Evolutionary conservation across 2,329 filamentous ascomycete species (phyloP).

Genomic region (Penicillium sp.): DNA sequence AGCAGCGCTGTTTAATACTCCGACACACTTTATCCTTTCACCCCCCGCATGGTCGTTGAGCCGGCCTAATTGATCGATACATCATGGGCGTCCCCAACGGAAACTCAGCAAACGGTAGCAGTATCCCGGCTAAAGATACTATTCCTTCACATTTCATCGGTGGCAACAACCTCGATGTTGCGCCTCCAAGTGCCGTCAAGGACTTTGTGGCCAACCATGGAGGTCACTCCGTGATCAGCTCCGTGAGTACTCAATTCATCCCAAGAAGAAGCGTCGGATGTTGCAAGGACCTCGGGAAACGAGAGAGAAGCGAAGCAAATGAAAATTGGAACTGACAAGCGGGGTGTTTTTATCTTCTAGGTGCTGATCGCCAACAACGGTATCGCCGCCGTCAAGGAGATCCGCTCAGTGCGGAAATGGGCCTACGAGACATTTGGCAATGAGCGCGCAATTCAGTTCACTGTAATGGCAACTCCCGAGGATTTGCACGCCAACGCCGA

Average conservation of each 20-base stretch:
- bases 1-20: slow-evolving; percentile 20
- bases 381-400: slow-evolving; percentile 99
- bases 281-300: neutral
- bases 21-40: slow-evolving; percentile 6
- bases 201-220: slow-evolving; percentile 89
- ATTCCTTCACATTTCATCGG: slow-evolving; percentile 95
- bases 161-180: slow-evolving; percentile 81
- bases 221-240: slow-evolving; percentile 97
- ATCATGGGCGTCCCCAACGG: slow-evolving; percentile 45
- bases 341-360: slow-evolving; percentile 47
- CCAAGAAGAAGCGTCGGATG: neutral
- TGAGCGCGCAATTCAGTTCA: slow-evolving; percentile 97
- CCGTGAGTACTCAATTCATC: slow-evolving; percentile 60
- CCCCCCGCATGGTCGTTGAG: slow-evolving; percentile 23
- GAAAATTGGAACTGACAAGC: neutral
- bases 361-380: slow-evolving; percentile 99
- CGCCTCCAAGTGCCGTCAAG: slow-evolving; percentile 83
- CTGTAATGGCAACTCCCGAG: slow-evolving; percentile 98
- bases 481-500: slow-evolving; percentile 97
- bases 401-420: slow-evolving; percentile 99
- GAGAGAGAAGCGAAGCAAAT: neutral
- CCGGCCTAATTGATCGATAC: slow-evolving; percentile 28
- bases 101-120: slow-evolving; percentile 49
- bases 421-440: slow-evolving; percentile 99
- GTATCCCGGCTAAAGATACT: slow-evolving; percentile 72